Conservation (phyloP, 352 stramenopile genomes). For the Globisporangium abappressorium region DNA sequence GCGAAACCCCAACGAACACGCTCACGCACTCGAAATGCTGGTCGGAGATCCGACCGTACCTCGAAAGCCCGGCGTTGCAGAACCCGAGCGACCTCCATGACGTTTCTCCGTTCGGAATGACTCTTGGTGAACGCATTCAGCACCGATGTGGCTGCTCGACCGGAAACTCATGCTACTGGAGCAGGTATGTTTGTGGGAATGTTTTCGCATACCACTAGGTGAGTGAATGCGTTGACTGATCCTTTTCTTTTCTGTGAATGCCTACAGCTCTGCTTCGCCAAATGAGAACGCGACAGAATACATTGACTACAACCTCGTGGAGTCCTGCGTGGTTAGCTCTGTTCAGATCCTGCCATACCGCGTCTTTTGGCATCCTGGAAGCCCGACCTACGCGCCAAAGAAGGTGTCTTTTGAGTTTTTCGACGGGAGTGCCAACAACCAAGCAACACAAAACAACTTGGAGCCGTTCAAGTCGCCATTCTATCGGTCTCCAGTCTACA, state of each 20-base stretch:
- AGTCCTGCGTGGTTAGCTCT: conserved; percentile 49
- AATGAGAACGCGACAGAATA: conserved; percentile 58
- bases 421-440: conserved; percentile 9
- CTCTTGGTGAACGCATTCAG: conserved; percentile 60
- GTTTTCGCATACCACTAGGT: background rate
- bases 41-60: conserved; percentile 43
- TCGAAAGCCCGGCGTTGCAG: conserved; percentile 26
- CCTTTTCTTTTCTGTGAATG: background rate
- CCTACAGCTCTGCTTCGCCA: conserved; percentile 51
- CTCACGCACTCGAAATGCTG: conserved; percentile 67
- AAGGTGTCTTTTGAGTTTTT: conserved; percentile 75
- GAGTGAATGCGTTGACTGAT: background rate
- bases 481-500: conserved; percentile 51
- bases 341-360: conserved; percentile 77
- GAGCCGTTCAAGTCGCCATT: conserved; percentile 26
- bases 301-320: conserved; percentile 70
- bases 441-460: background rate
- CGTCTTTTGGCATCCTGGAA: conserved; percentile 76
- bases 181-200: conserved; percentile 36
- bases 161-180: conserved; percentile 82
- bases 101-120: conserved; percentile 39
- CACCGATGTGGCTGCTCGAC: conserved; percentile 67
- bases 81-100: conserved; percentile 32
- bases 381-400: conserved; percentile 70
- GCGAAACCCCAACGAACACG: conserved; percentile 59